Conservation (phyloP, 495 filamentous ascomycete species). For the Aspergillus egyptiacus region DNA sequence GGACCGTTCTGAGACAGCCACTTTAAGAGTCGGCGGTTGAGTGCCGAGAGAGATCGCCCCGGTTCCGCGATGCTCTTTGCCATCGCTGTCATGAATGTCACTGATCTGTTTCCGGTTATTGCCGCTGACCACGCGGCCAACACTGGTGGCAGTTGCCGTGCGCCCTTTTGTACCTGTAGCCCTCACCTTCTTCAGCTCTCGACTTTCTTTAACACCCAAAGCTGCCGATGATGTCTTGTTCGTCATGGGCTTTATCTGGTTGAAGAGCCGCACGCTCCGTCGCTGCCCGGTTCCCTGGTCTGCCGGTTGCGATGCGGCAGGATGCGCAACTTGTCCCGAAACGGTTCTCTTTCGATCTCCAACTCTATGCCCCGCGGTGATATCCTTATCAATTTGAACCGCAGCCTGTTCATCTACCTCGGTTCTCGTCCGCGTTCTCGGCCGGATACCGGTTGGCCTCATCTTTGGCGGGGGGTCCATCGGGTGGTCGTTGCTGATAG, state of each 20-base stretch:
- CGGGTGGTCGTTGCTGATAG: conserved; percentile 42
- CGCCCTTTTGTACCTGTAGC: conserved; percentile 56
- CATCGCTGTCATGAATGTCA: conserved; percentile 62
- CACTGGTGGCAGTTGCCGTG: conserved; percentile 50
- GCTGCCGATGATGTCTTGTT: conserved; percentile 48
- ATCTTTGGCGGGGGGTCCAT: conserved; percentile 62
- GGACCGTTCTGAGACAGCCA: conserved; percentile 31
- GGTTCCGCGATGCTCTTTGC: conserved; percentile 43
- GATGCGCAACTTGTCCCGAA: conserved; percentile 70
- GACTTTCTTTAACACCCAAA: conserved; percentile 50
- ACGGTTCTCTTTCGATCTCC: conserved; percentile 76
- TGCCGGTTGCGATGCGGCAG: conserved; percentile 41
- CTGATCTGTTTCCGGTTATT: conserved; percentile 55
- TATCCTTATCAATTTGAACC: conserved; percentile 29
- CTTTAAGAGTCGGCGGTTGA: conserved; percentile 25
- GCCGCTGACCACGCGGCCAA: conserved; percentile 81
- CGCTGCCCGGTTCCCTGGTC: conserved; percentile 68
- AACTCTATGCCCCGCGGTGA: conserved; percentile 28
- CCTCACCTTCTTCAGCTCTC: conserved; percentile 74
- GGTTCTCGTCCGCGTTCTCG: conserved; percentile 43
- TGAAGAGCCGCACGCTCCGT: conserved; percentile 73
- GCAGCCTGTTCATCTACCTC: conserved; percentile 45
- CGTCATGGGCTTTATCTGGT: conserved; percentile 59
- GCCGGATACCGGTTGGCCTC: conserved; percentile 48
- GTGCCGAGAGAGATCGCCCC: conserved; percentile 19